Conservation (phyloP, 1,284 basidiomycete species). For the Ustilago sp. region DNA sequence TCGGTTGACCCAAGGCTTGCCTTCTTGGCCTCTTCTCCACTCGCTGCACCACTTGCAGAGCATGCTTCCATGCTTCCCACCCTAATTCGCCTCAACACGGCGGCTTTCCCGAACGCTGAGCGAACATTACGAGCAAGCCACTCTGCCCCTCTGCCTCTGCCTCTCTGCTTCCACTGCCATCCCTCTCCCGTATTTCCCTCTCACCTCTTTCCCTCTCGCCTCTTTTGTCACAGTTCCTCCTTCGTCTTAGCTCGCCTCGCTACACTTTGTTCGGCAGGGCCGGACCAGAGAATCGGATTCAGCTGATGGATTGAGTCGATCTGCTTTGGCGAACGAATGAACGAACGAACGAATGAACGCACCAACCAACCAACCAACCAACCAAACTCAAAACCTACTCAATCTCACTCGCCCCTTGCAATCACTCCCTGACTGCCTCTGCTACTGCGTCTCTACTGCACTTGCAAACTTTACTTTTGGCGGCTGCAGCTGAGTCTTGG, state of each 20-base stretch:
- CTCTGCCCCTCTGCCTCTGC: background rate
- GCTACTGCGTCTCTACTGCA: no score
- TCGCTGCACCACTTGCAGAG: background rate
- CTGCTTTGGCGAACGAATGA: background rate
- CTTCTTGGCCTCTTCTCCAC: background rate
- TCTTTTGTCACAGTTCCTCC: background rate
- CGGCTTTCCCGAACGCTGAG: conserved; percentile 6
- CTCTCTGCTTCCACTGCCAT: no score
- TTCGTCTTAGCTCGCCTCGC: background rate
- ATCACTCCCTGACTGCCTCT: background rate
- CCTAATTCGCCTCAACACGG: background rate
- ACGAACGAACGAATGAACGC: no score
- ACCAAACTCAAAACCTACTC: background rate
- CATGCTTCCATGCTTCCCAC: background rate
- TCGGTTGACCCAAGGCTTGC: background rate
- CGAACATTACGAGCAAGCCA: background rate
- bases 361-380: no score
- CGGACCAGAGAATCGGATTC: conserved; percentile 18
- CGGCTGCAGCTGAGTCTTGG: conserved; percentile 1
- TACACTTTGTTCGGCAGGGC: conserved; percentile 1
- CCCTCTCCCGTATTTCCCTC: background rate
- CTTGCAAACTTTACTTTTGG: background rate
- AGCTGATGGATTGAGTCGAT: conserved; percentile 11
- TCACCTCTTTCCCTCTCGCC: background rate
- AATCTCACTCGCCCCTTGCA: background rate